A percentile compares a stretch with the other conserved stretches of the same genome.
Conservation (phyloP, 2,329 filamentous ascomycete genomes). For the Septoria petroselini region DNA sequence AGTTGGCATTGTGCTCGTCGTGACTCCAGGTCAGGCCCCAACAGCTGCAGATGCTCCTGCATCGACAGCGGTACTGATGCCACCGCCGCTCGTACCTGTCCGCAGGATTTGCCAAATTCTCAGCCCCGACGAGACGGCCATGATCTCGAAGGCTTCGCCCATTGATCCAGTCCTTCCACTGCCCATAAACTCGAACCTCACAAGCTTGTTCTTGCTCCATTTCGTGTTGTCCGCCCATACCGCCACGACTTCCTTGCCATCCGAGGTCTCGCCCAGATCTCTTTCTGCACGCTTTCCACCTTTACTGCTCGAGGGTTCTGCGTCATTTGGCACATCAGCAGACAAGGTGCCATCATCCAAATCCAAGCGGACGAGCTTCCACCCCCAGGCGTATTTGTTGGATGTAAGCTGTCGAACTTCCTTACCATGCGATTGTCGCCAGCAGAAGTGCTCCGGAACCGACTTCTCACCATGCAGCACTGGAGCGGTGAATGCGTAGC, state of each 20-base stretch:
- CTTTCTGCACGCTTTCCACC: conserved; percentile 5
- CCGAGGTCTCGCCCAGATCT: conserved; percentile 18
- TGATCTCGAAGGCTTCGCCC: conserved; percentile 21
- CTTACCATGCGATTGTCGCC: conserved; percentile 23
- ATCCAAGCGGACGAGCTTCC: conserved; percentile 23
- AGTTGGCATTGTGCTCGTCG: neutral
- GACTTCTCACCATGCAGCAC: conserved; percentile 13
- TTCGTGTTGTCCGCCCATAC: conserved; percentile 24
- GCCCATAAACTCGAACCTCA: conserved; percentile 21
- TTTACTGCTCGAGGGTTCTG: conserved; percentile 2
- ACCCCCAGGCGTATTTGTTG: conserved; percentile 19
- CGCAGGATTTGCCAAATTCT: conserved; percentile 22
- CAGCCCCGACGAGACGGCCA: conserved; percentile 20
- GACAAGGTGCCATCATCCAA: neutral
- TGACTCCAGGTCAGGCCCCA: neutral
- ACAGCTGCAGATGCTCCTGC: neutral
- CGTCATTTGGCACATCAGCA: neutral
- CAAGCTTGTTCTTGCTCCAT: conserved; percentile 22
- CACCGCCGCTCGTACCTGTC: conserved; percentile 8
- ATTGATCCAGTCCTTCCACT: conserved; percentile 17
- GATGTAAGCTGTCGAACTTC: conserved; percentile 21
- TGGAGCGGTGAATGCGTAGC: conserved; percentile 13
- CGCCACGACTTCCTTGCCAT: conserved; percentile 25
- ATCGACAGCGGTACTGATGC: conserved; percentile 2
- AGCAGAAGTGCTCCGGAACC: conserved; percentile 19